Evolutionary conservation across 108 stramenopile genomes (phyloP).

Genomic region (Heterococcus sp.): DNA sequence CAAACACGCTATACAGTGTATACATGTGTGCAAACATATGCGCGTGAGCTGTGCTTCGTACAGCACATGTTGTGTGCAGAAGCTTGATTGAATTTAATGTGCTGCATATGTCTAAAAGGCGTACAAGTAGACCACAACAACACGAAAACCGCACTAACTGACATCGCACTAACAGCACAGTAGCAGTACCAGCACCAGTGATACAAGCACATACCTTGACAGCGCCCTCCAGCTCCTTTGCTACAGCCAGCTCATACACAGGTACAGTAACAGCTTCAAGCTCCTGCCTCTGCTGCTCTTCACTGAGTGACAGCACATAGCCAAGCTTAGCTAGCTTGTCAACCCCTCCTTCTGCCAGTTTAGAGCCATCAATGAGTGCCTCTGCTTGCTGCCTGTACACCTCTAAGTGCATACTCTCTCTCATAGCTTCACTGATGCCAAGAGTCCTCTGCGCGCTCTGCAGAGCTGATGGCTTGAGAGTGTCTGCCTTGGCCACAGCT

Average conservation of each 20-base stretch:
- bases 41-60: too few species aligned
- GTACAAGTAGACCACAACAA: too few species aligned
- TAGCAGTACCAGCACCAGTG: too few species aligned
- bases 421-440: slow-evolving; percentile 8
- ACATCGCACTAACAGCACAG: too few species aligned
- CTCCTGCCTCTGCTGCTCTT: slow-evolving; percentile 11
- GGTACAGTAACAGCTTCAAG: slow-evolving; percentile 12
- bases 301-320: background rate
- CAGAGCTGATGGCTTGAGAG: slow-evolving; percentile 7
- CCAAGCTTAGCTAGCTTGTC: slow-evolving; percentile 8
- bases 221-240: background rate
- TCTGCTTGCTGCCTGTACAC: slow-evolving; percentile 13
- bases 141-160: too few species aligned
- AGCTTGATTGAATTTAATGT: too few species aligned
- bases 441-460: slow-evolving; percentile 14
- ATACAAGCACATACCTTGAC: too few species aligned
- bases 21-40: too few species aligned
- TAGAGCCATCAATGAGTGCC: background rate
- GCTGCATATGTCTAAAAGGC: too few species aligned
- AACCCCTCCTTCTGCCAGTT: background rate
- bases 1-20: too few species aligned
- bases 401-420: slow-evolving; percentile 8
- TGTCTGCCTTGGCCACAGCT: slow-evolving; percentile 8
- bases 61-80: too few species aligned
- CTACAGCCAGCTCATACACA: slow-evolving; percentile 23